These are phyloP conservation scores for Cyphellophora europaea DNA, from an alignment of 2,329 filamentous ascomycete species.

Conservation along the genomic window DNA sequence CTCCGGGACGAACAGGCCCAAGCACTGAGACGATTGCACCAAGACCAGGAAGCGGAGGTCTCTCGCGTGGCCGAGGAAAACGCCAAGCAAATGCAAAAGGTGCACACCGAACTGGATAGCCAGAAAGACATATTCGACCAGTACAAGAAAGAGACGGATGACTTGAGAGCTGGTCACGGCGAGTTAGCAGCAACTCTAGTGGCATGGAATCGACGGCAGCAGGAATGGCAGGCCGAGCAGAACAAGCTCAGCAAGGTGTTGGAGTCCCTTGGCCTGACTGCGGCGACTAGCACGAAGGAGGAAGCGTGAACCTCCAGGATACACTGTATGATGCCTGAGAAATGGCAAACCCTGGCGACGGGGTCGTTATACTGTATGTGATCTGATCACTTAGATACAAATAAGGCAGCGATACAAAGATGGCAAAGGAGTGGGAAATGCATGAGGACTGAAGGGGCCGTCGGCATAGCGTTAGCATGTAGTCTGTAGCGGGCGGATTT, in stretches of 20 bases:
- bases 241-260: not conserved
- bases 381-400: too few relatives aligned
- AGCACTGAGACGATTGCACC: constrained; percentile 9
- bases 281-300: too few relatives aligned
- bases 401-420: too few relatives aligned
- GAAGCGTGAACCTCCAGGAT: too few relatives aligned
- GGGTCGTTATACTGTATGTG: too few relatives aligned
- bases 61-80: constrained; percentile 27
- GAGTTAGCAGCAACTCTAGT: constrained; percentile 9
- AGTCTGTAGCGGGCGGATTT: too few relatives aligned
- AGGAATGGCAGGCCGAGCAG: constrained; percentile 29
- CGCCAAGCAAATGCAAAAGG: constrained; percentile 17
- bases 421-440: too few relatives aligned
- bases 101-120: constrained; percentile 14
- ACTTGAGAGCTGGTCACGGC: constrained; percentile 10
- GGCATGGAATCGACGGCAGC: constrained; percentile 37
- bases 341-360: too few relatives aligned
- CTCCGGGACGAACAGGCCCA: constrained; percentile 6
- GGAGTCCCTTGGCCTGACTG: not conserved
- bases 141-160: constrained; percentile 7
- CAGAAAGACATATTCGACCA: constrained; percentile 16
- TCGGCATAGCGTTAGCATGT: too few relatives aligned
- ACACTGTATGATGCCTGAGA: too few relatives aligned
- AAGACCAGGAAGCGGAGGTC: constrained; percentile 24
- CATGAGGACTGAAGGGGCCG: too few relatives aligned